Conservation (phyloP, 805 yeast genomes). For the Kuraishia hungarica region DNA sequence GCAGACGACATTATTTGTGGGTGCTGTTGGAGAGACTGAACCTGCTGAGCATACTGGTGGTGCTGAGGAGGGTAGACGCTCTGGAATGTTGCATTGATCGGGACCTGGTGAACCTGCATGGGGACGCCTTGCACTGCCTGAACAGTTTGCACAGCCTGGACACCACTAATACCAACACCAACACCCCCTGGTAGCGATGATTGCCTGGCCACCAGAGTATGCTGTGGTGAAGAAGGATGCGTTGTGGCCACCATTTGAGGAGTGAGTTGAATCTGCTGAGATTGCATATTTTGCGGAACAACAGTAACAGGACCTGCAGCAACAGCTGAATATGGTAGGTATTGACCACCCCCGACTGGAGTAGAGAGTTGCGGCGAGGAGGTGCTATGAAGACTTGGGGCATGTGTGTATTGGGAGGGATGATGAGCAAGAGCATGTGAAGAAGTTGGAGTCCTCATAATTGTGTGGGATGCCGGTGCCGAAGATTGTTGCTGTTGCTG, state of each 20-base stretch:
- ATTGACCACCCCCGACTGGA: background rate
- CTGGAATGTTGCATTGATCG: conserved; percentile 2
- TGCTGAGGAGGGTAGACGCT: conserved; percentile 1
- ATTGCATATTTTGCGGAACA: background rate
- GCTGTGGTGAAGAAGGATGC: background rate
- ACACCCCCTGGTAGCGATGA: background rate
- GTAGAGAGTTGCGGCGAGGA: background rate
- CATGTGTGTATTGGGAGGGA: background rate
- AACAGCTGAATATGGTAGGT: background rate
- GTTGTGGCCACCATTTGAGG: background rate
- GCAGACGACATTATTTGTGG: background rate
- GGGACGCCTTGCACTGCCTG: background rate
- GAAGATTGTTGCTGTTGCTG: conserved; percentile 5
- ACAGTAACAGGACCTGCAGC: background rate
- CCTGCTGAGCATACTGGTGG: background rate
- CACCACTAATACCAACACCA: no score
- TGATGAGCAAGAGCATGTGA: background rate
- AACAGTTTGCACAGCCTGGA: background rate
- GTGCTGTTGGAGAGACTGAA: background rate
- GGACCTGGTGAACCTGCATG: background rate
- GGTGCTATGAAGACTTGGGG: background rate
- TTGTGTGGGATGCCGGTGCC: background rate
- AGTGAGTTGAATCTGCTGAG: background rate
- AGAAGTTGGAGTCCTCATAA: background rate
- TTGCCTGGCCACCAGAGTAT: background rate